Evolutionary conservation across 352 stramenopile species (phyloP), one percentile per base, ranked within the genome.

Genomic region (Globisporangium barbulae): DNA sequence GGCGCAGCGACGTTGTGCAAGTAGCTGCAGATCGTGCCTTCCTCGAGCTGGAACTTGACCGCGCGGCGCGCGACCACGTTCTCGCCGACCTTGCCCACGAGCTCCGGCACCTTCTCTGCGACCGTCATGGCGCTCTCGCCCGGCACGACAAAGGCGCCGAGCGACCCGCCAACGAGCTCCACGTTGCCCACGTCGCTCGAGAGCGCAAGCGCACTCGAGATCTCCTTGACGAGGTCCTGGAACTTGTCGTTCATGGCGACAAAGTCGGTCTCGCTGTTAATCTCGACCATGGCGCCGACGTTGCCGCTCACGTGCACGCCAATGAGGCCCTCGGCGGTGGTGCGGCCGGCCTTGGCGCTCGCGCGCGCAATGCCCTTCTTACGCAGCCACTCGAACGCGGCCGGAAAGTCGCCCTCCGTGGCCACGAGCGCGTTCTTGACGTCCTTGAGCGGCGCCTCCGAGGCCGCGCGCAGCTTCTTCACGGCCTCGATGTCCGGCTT

Each of bases 251-350:
- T 96, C 78, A 91, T 93, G 25, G 89, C 91, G 59, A 98, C 93
- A 70, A 98, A 98, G 74, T 98, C 92, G 30, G 92, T 98, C 76
- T 98, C 90, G 53, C 86, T 97, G 79, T 98, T 98, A 64, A 97
- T 81, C 75, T 98, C 90, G 30, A 98, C 89, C 75, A 98, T 93
- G 45, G 90, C 90, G 49, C 78, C 78, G 50, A 75, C 72, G 67
- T 92, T 88, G 31, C 81, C 86, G 58, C 85, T 83, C 47, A 88
- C 83, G 48, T 93, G 69, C n/a, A 91, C 70, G 42, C 75, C 76
- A 13, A 95, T 75, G 13, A 94, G 79, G 3, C 89, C 89, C 70
- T 96, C 85, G 39, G 78, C 84, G 1, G 88, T 91, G 21, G 75
- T 81, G 64, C 89, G 81, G 13, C 79, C 79, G 35, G 81, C 81